Evolutionary conservation across 805 yeast species (phyloP).

Genomic region (Brettanomyces anomalus): DNA sequence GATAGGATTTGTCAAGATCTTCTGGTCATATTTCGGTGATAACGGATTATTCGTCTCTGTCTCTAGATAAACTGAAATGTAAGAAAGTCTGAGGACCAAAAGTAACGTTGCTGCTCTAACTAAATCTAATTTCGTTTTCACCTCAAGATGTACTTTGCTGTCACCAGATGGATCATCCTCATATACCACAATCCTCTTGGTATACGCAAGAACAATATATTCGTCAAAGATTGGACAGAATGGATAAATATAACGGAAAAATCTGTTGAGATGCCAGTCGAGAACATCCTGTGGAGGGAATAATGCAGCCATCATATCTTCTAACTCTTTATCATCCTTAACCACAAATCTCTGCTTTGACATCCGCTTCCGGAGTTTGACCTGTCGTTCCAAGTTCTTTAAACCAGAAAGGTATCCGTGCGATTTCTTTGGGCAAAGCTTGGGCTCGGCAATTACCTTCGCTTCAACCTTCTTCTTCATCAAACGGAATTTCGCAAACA

Average conservation of each 20-base stretch:
- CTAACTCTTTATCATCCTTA: constrained; percentile 2
- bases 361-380: constrained; percentile 6
- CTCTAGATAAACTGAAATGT: constrained; percentile 14
- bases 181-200: constrained; percentile 25
- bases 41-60: constrained; percentile 14
- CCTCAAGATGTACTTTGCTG: background rate
- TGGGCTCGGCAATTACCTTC: background rate
- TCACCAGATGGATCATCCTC: constrained; percentile 1
- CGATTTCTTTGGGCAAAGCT: background rate
- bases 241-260: constrained; percentile 33
- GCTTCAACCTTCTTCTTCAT: constrained; percentile 1
- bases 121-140: constrained; percentile 12
- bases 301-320: constrained; percentile 7
- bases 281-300: constrained; percentile 26
- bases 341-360: background rate
- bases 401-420: background rate
- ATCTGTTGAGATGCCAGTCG: constrained; percentile 30
- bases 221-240: constrained; percentile 41
- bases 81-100: constrained; percentile 21
- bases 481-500: constrained; percentile 5
- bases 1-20: constrained; percentile 28
- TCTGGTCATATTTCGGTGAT: background rate
- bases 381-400: constrained; percentile 6
- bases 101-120: constrained; percentile 19
- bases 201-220: constrained; percentile 22